Evolutionary conservation across 2,329 filamentous ascomycete species (phyloP).

Genomic region (Cytospora schulzeri): DNA sequence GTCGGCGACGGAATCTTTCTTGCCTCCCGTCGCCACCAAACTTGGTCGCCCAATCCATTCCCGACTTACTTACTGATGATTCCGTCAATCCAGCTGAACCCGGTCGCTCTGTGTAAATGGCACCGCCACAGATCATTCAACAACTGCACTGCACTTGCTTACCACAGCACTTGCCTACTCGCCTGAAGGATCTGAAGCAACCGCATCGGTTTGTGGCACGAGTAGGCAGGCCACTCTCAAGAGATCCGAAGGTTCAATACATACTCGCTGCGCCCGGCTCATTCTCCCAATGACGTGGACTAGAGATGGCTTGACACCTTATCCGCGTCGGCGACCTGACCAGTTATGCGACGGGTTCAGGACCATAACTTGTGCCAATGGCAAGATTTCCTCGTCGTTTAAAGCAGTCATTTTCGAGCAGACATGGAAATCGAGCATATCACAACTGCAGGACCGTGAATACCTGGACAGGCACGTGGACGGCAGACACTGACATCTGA

Average conservation of each 20-base stretch:
- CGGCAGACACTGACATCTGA: slow-evolving; percentile 34
- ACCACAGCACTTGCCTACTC: too few species aligned
- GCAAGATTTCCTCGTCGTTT: slow-evolving; percentile 36
- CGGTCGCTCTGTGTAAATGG: not conserved
- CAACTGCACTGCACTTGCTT: too few species aligned
- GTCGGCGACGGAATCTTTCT: not conserved
- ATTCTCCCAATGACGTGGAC: not conserved
- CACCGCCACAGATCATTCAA: not conserved
- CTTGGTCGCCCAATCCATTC: not conserved
- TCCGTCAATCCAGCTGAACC: not conserved
- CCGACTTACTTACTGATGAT: not conserved
- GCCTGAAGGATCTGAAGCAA: too few species aligned
- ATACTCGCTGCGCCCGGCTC: too few species aligned
- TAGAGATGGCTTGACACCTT: slow-evolving; percentile 31
- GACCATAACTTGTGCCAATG: slow-evolving; percentile 35
- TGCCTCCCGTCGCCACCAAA: not conserved
- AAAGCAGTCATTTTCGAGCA: slow-evolving; percentile 41
- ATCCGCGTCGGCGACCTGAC: slow-evolving; percentile 54
- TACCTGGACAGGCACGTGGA: slow-evolving; percentile 33
- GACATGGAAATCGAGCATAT: slow-evolving; percentile 44
- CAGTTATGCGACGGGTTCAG: slow-evolving; percentile 38
- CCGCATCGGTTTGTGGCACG: too few species aligned
- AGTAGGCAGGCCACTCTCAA: too few species aligned
- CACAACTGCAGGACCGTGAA: slow-evolving; percentile 36
- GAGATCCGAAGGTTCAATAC: too few species aligned